Base-by-base conservation (phyloP, 2,329 filamentous ascomycete species). In the Fusarium buharicum region DNA sequence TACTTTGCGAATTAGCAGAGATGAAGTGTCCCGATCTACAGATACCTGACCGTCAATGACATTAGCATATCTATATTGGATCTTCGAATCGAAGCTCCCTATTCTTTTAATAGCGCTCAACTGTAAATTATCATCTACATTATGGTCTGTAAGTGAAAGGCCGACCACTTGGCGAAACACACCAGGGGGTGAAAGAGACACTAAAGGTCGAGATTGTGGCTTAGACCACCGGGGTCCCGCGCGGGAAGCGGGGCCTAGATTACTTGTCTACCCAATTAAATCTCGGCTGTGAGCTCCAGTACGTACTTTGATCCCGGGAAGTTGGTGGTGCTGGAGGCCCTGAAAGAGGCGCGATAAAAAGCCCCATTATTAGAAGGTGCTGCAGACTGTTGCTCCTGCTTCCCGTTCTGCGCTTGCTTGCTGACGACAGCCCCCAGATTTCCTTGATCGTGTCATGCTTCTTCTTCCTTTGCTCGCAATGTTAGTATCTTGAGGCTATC, bases 341-440 rank as follows among this genome's bases (percentile, higher is more conserved):
- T 63, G 9, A 48, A 30, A 59, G 31, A 62, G 48, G 56, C 45
- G 51, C 44, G 51, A 58, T 47, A 54, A 66, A 62, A 53, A 62
- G 41, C 4, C 36, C 36, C 38, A 55, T 51, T 66, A 46, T 58
- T 55, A 60, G 46, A 55, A 51, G 57, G 24, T 50, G 43, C 45
- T 62, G 18, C 30, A 45, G 37, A 49, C 45, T 22, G 39, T 20
- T 52, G 28, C 46, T 28, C 28, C 40, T 47, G 28, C 28, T 30
- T 30, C 28, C 45, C 22, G 22, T 28, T 36, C 36, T 48, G 51
- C 37, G 51, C 51, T 41, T 54, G 44, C 51, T 14, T 62, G 62
- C 62, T 66, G 62, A 66, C 62, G 62, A 64, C 49, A 33, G 47
- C 58, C 59, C 62, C 62, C 50, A 46, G 50, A 56, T 60, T 55